phyloP scores from a whole-genome alignment of 495 filamentous ascomycete species.

The Lichenothelia convexa region DNA sequence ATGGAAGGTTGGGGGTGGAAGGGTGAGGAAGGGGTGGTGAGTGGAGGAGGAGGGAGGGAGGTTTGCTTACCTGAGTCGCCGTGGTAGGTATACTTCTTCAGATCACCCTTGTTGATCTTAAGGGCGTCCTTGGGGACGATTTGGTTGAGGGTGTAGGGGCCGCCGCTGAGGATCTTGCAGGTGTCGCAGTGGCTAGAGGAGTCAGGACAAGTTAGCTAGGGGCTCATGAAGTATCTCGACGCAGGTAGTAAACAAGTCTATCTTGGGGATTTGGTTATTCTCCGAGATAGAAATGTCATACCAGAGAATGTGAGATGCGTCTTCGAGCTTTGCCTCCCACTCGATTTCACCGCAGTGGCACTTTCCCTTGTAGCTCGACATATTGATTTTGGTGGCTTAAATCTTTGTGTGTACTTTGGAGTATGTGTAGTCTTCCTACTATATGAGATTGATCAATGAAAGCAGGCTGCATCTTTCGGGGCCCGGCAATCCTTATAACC shows the following conservation, averaged over 20 bases:
- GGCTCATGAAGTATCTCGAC: background rate
- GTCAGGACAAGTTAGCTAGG: background rate
- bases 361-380: slow-evolving; percentile 25
- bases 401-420: too few species aligned
- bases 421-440: too few species aligned
- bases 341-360: slow-evolving; percentile 31
- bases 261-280: slow-evolving; percentile 18
- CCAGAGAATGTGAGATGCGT: slow-evolving; percentile 8
- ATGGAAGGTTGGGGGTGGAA: background rate
- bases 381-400: too few species aligned
- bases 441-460: too few species aligned
- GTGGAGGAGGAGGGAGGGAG: background rate
- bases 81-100: slow-evolving; percentile 30
- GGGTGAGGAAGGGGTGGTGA: background rate
- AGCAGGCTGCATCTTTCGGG: too few species aligned
- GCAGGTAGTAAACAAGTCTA: slow-evolving; percentile 13
- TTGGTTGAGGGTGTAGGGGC: slow-evolving; percentile 31
- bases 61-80: slow-evolving; percentile 27
- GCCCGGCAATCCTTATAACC: too few species aligned
- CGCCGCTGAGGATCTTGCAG: slow-evolving; percentile 30
- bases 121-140: slow-evolving; percentile 27
- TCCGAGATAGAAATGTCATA: slow-evolving; percentile 26
- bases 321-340: background rate
- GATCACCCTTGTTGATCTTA: slow-evolving; percentile 29
- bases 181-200: slow-evolving; percentile 32